Percentiles rank a stretch among this genome's conserved stretches.
These are phyloP conservation scores for Lantana camara DNA, from an alignment of 257 asterid genomes.

Conservation along the genomic window DNA sequence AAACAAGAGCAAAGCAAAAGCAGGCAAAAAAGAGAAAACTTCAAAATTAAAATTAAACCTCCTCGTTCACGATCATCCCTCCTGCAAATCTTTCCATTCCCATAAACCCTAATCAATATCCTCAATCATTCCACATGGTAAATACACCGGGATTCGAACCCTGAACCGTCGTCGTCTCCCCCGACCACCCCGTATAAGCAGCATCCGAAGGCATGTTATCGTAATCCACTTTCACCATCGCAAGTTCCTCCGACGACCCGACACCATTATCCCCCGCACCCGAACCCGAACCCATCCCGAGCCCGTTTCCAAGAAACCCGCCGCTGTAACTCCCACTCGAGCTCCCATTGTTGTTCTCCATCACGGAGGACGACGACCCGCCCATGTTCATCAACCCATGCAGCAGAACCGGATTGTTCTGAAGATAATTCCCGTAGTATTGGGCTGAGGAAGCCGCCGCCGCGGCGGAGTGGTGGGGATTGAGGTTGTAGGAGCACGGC, in stretches of 20 bases:
- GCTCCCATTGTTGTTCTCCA: slow-evolving; percentile 45
- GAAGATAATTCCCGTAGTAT: slow-evolving; percentile 44
- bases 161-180: slow-evolving; percentile 51
- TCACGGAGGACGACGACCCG: slow-evolving; percentile 39
- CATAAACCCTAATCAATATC: not conserved
- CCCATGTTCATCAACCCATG: slow-evolving; percentile 67
- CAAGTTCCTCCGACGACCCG: slow-evolving; percentile 50
- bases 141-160: slow-evolving; percentile 59
- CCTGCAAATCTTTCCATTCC: not conserved
- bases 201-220: slow-evolving; percentile 50
- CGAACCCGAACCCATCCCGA: slow-evolving; percentile 39
- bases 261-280: slow-evolving; percentile 18
- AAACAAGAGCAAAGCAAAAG: not conserved
- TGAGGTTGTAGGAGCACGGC: slow-evolving; percentile 26
- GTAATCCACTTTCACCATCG: slow-evolving; percentile 74
- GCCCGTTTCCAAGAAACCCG: slow-evolving; percentile 52
- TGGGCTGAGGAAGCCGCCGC: slow-evolving; percentile 9
- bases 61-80: not conserved
- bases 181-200: slow-evolving; percentile 62
- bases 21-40: not conserved
- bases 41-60: not conserved
- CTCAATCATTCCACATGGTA: slow-evolving; percentile 75
- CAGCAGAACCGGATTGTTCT: slow-evolving; percentile 51
- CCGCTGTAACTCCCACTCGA: slow-evolving; percentile 51
- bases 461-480: not conserved